Conservation (phyloP, 768 basidiomycete genomes). For the Tricholoma sp. region DNA sequence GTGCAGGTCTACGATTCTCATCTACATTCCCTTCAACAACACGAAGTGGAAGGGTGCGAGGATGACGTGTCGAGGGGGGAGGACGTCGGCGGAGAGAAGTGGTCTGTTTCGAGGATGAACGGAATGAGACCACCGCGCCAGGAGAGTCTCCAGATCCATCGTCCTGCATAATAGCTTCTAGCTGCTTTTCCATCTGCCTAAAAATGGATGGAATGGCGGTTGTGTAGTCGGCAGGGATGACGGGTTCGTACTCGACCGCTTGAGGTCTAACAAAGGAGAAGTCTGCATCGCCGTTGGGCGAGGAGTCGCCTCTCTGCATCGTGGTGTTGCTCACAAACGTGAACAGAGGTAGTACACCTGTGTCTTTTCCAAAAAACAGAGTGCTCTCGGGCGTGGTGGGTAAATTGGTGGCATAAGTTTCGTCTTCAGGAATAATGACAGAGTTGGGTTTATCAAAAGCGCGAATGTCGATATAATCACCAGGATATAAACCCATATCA, state of each 20-base stretch:
- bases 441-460: not conserved
- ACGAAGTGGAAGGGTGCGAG: not conserved
- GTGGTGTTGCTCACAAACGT: not conserved
- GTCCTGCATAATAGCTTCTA: not conserved
- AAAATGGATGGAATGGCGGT: not conserved
- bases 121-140: not conserved
- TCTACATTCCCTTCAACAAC: not conserved
- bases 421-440: not conserved
- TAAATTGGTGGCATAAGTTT: too few relatives aligned
- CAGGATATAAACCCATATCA: not conserved
- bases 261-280: not conserved
- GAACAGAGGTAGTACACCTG: not conserved
- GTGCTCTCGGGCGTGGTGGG: not conserved
- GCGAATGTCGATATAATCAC: not conserved
- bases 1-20: not conserved
- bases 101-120: not conserved
- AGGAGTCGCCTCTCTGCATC: too few relatives aligned
- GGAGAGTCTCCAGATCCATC: not conserved
- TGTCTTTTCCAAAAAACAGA: not conserved
- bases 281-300: not conserved
- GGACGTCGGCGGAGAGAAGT: not conserved
- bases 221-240: not conserved
- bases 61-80: not conserved
- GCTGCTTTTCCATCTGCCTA: not conserved
- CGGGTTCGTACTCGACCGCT: not conserved